phyloP scores from a whole-genome alignment of 495 filamentous ascomycete species.

The Penicillium daleae region DNA sequence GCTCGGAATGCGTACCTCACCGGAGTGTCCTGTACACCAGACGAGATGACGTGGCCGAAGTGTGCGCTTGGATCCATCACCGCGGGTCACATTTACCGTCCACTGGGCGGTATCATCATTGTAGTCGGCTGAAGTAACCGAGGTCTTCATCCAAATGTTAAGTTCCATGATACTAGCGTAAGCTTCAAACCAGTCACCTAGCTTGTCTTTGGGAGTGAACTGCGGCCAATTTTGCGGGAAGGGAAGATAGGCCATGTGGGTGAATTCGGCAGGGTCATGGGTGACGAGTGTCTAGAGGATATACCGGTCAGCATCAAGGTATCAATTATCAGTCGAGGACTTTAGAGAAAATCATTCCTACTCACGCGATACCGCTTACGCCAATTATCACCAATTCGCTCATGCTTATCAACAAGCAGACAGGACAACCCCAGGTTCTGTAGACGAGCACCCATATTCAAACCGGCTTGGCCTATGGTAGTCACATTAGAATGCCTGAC shows the following conservation, averaged over 20 bases:
- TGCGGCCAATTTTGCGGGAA: constrained; percentile 71
- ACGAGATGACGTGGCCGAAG: constrained; percentile 51
- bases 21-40: constrained; percentile 55
- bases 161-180: constrained; percentile 75
- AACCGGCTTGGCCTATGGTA: constrained; percentile 48
- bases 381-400: constrained; percentile 77
- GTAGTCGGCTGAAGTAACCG: constrained; percentile 55
- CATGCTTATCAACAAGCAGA: constrained; percentile 68
- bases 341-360: background rate
- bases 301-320: background rate
- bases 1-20: constrained; percentile 49
- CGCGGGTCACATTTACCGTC: constrained; percentile 60
- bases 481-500: background rate
- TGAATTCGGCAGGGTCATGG: constrained; percentile 73
- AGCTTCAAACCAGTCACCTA: constrained; percentile 75
- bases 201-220: constrained; percentile 79
- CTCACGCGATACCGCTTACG: constrained; percentile 60
- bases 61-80: constrained; percentile 42
- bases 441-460: constrained; percentile 69
- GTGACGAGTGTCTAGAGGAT: constrained; percentile 29
- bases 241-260: constrained; percentile 73
- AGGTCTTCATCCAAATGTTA: constrained; percentile 70
- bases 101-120: constrained; percentile 57
- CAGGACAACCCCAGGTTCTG: constrained; percentile 67
- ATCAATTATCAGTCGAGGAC: background rate